Evolutionary conservation across 768 basidiomycete genomes (phyloP).

Genomic region (Kwoniella shandongensis): DNA sequence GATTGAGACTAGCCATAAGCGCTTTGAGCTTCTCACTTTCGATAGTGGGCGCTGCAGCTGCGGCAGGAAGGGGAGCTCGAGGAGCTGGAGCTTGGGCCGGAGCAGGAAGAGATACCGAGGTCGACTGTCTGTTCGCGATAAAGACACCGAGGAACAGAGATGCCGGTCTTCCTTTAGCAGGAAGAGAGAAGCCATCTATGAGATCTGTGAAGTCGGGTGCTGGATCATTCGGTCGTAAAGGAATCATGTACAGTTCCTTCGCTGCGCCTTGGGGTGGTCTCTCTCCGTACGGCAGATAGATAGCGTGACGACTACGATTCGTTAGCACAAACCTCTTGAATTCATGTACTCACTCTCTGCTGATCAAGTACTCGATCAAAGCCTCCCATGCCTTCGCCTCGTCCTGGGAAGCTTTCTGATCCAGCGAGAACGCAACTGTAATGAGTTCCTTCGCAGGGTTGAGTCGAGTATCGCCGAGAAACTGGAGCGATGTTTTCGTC

Average conservation of each 20-base stretch:
- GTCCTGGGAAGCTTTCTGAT: slow-evolving; percentile 21
- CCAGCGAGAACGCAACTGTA: slow-evolving; percentile 40
- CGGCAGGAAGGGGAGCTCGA: slow-evolving; percentile 5
- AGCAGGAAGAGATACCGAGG: slow-evolving; percentile 2
- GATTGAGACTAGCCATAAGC: slow-evolving; percentile 38
- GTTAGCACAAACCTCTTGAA: neutral
- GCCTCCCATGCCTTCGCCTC: slow-evolving; percentile 28
- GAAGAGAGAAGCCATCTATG: slow-evolving; percentile 43
- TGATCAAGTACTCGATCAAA: slow-evolving; percentile 40
- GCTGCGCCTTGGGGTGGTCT: slow-evolving; percentile 36
- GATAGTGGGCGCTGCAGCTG: slow-evolving; percentile 5
- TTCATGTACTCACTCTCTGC: slow-evolving; percentile 40
- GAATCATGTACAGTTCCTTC: slow-evolving; percentile 49
- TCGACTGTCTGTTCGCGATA: slow-evolving; percentile 22
- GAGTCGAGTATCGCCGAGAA: slow-evolving; percentile 34
- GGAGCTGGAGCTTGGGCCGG: neutral
- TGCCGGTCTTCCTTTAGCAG: slow-evolving; percentile 15
- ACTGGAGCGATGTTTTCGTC: slow-evolving; percentile 29
- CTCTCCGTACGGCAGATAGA: slow-evolving; percentile 38
- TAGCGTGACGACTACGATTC: slow-evolving; percentile 43
- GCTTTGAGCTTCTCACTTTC: slow-evolving; percentile 36
- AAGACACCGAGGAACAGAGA: slow-evolving; percentile 43
- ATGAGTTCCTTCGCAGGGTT: slow-evolving; percentile 40
- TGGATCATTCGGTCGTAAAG: slow-evolving; percentile 39
- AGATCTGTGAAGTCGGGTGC: slow-evolving; percentile 46